Percentiles rank a stretch among this genome's conserved stretches.
These are phyloP conservation scores for Aspergillus puulaauensis DNA, from an alignment of 2,329 filamentous ascomycete species.

Conservation along the genomic window DNA sequence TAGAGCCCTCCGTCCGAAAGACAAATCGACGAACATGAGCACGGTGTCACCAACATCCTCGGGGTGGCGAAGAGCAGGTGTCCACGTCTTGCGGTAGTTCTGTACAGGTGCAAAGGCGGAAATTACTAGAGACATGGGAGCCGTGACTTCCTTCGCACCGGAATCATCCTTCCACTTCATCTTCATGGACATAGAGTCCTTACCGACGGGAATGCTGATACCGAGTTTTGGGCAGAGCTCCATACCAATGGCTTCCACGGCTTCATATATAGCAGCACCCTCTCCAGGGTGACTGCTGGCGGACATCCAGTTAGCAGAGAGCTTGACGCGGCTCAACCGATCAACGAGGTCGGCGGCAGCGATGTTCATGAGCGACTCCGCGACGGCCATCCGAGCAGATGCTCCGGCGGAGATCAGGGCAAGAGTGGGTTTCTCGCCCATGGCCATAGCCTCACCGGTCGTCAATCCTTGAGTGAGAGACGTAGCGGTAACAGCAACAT, in stretches of 20 bases:
- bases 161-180: constrained; percentile 82
- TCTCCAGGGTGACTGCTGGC: constrained; percentile 92
- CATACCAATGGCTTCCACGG: constrained; percentile 89
- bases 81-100: constrained; percentile 86
- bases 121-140: constrained; percentile 86
- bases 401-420: constrained; percentile 87
- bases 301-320: constrained; percentile 99
- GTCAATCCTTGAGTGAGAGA: constrained; percentile 70
- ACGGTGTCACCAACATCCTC: constrained; percentile 89
- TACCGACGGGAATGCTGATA: constrained; percentile 91
- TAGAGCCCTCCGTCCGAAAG: constrained; percentile 74
- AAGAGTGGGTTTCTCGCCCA: constrained; percentile 88
- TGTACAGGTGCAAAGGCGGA: constrained; percentile 85
- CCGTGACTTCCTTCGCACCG: constrained; percentile 79
- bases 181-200: constrained; percentile 99
- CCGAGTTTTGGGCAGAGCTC: constrained; percentile 88
- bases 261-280: constrained; percentile 87
- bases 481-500: constrained; percentile 88
- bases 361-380: constrained; percentile 89
- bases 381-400: constrained; percentile 94
- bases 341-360: constrained; percentile 75
- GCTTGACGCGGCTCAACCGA: constrained; percentile 73
- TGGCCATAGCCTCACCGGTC: constrained; percentile 94
- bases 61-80: constrained; percentile 76
- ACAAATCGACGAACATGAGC: constrained; percentile 88